Evolutionary conservation across 225 moss, liverwort and hornwort genomes (phyloP).

Genomic region (Physcomitrellopsis africana): DNA sequence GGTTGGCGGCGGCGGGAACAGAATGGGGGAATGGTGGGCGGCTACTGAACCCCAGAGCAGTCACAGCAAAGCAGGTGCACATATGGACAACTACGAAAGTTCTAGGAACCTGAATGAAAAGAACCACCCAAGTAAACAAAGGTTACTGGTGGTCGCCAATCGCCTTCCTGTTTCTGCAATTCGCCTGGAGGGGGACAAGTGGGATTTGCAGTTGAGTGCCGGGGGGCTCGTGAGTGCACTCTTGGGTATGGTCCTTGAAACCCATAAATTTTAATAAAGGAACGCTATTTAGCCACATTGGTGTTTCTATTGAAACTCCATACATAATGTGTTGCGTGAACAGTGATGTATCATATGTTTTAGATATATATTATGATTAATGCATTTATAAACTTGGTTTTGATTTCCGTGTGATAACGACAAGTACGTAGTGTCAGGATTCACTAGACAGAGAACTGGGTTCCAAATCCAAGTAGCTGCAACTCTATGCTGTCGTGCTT

Average conservation of each 20-base stretch:
- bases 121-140: slow-evolving; percentile 61
- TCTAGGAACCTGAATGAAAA: slow-evolving; percentile 48
- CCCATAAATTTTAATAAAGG: slow-evolving; percentile 8
- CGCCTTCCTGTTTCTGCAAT: slow-evolving; percentile 94
- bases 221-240: slow-evolving; percentile 98
- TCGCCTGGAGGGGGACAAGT: slow-evolving; percentile 75
- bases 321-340: slow-evolving; percentile 3
- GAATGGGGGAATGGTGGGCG: slow-evolving; percentile 41
- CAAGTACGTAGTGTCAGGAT: background rate
- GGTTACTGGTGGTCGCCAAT: slow-evolving; percentile 95
- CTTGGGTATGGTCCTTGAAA: slow-evolving; percentile 65
- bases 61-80: slow-evolving; percentile 44
- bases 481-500: background rate
- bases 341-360: slow-evolving; percentile 11
- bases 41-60: slow-evolving; percentile 50
- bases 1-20: slow-evolving; percentile 49
- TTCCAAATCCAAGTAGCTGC: slow-evolving; percentile 15
- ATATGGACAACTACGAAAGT: slow-evolving; percentile 53
- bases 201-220: slow-evolving; percentile 88
- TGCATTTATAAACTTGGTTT: slow-evolving; percentile 5
- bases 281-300: slow-evolving; percentile 24
- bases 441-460: background rate
- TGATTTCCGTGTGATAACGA: background rate
- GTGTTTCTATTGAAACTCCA: slow-evolving; percentile 21
- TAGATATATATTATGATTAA: background rate